These are phyloP conservation scores for Pulicaria dysenterica DNA, from an alignment of 129 eudicot species.

Conservation along the genomic window DNA sequence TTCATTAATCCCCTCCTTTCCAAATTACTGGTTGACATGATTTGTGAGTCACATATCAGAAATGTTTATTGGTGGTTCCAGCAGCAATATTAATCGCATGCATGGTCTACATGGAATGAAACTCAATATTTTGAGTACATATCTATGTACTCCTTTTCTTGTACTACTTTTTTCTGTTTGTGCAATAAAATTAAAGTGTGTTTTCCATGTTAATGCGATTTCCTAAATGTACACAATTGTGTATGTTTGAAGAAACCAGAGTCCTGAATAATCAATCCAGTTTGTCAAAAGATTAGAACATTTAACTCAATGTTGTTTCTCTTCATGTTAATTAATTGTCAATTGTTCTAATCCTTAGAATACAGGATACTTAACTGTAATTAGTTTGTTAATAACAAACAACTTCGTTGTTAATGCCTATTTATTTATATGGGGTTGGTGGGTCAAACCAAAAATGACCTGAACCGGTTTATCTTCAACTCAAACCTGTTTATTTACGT, in stretches of 20 bases:
- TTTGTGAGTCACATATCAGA: slow-evolving; percentile 37
- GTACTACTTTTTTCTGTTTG: slow-evolving; percentile 37
- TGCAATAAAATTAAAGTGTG: slow-evolving; percentile 36
- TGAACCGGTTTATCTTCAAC: no score
- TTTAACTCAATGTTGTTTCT: slow-evolving; percentile 1
- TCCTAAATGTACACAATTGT: slow-evolving; percentile 20
- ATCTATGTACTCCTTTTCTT: slow-evolving; percentile 37
- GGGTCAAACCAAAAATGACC: no score
- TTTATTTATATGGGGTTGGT: no score
- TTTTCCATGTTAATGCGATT: slow-evolving; percentile 33
- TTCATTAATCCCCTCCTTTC: slow-evolving; percentile 10
- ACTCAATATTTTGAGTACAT: slow-evolving; percentile 30
- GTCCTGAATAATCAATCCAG: slow-evolving; percentile 22
- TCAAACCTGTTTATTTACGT: no score
- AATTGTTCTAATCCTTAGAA: no score
- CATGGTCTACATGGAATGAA: slow-evolving; percentile 32
- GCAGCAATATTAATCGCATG: neutral
- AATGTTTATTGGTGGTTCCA: slow-evolving; percentile 26
- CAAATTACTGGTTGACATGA: slow-evolving; percentile 6
- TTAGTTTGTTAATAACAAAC: no score
- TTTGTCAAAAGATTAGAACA: neutral
- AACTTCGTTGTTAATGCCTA: no score
- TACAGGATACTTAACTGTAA: no score
- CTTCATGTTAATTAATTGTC: neutral
- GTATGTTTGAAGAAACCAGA: slow-evolving; percentile 5